These are phyloP conservation scores for Anaeromyces robustus DNA, from an alignment of 192 early-diverging fungal species.

Conservation along the genomic window DNA sequence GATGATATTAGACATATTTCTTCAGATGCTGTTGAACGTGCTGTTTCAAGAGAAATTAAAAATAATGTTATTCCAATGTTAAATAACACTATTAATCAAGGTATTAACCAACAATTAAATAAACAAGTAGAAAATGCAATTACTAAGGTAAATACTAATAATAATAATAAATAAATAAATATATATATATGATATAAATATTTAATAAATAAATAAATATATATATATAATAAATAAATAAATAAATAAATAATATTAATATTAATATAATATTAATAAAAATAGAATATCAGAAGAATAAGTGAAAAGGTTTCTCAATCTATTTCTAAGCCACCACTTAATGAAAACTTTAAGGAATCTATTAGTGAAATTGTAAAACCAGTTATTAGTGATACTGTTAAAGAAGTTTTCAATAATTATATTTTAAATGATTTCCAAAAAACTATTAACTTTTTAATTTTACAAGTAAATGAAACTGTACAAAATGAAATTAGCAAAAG, in stretches of 20 bases:
- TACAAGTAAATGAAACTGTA: background rate
- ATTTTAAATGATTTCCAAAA: background rate
- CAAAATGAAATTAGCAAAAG: background rate
- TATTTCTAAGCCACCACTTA: background rate
- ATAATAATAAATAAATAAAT: too few relatives aligned
- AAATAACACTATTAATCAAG: background rate
- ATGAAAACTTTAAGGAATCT: background rate
- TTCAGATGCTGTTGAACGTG: background rate
- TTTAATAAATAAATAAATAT: too few relatives aligned
- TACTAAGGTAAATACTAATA: background rate
- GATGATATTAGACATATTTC: background rate
- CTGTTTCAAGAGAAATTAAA: background rate
- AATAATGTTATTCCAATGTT: background rate
- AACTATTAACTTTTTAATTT: background rate
- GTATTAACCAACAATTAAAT: background rate
- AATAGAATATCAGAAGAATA: background rate
- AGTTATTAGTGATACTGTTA: background rate
- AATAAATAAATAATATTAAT: too few relatives aligned
- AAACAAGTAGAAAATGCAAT: background rate
- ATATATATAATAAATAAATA: too few relatives aligned
- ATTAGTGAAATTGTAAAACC: background rate
- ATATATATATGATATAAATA: too few relatives aligned
- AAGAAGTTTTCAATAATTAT: background rate
- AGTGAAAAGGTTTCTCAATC: background rate
- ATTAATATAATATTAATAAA: too few relatives aligned